A percentile compares a stretch with the other conserved stretches of the same genome.
phyloP scores from a whole-genome alignment of 2,329 filamentous ascomycete genomes.

The Sporothrix pseudoabietina region DNA sequence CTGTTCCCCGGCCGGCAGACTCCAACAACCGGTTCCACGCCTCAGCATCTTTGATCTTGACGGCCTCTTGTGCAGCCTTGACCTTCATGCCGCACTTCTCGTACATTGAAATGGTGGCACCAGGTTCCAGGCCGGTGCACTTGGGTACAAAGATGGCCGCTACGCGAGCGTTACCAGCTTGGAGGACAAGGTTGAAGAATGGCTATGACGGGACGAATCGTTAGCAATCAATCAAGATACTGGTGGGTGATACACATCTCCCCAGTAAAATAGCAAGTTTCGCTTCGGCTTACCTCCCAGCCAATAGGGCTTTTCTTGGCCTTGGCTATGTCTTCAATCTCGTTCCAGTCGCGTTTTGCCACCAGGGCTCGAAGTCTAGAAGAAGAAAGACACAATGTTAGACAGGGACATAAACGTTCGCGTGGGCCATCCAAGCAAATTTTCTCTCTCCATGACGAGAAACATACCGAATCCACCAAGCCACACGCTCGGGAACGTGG shows the following conservation, averaged over 20 bases:
- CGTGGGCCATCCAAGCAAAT: background rate
- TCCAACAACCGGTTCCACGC: conserved; percentile 72
- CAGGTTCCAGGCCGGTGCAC: conserved; percentile 69
- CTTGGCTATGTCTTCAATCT: conserved; percentile 82
- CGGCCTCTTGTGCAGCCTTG: conserved; percentile 89
- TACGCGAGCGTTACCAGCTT: conserved; percentile 85
- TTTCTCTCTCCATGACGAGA: background rate
- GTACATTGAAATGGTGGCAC: conserved; percentile 85
- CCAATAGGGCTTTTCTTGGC: conserved; percentile 87
- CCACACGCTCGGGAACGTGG: conserved; percentile 86
- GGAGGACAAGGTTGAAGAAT: conserved; percentile 86
- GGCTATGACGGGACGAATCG: conserved; percentile 54
- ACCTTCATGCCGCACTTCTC: conserved; percentile 89
- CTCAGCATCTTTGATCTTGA: conserved; percentile 75
- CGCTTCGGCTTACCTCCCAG: conserved; percentile 72
- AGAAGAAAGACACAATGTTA: background rate
- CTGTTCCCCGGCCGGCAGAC: conserved; percentile 69
- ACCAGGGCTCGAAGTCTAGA: conserved; percentile 79
- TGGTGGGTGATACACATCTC: conserved; percentile 6
- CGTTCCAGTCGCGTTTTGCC: conserved; percentile 85
- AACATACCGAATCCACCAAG: conserved; percentile 73
- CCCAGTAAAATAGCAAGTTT: background rate
- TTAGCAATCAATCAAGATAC: background rate
- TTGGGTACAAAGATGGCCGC: conserved; percentile 85
- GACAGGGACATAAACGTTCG: background rate